Conservation (phyloP, 1,284 basidiomycete species). For the Trichosporon asahii region DNA sequence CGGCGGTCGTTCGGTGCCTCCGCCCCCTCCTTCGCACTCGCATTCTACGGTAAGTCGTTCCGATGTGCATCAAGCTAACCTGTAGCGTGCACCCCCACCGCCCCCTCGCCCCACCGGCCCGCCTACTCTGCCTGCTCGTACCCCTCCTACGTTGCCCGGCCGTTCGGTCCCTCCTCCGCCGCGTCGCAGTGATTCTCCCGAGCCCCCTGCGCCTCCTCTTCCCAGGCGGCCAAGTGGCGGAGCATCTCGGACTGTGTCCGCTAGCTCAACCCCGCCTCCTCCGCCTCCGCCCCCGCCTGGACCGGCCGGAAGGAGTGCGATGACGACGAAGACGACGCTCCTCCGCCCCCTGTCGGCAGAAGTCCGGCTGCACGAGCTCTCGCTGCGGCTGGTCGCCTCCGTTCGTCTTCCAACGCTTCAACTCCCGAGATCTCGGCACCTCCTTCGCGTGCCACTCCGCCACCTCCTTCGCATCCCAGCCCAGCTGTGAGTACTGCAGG, state of each 20-base stretch:
- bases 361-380: slow-evolving; percentile 38
- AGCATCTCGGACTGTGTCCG: slow-evolving; percentile 34
- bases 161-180: slow-evolving; percentile 33
- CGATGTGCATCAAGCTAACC: slow-evolving; percentile 15
- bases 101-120: slow-evolving; percentile 45
- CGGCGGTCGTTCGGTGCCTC: slow-evolving; percentile 33
- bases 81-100: slow-evolving; percentile 34
- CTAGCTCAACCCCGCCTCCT: slow-evolving; percentile 53
- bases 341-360: slow-evolving; percentile 33
- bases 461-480: slow-evolving; percentile 32
- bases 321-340: slow-evolving; percentile 31
- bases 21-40: slow-evolving; percentile 51
- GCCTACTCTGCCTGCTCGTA: slow-evolving; percentile 39
- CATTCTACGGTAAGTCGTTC: slow-evolving; percentile 41
- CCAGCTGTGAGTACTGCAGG: slow-evolving; percentile 25
- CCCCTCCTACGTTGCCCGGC: slow-evolving; percentile 28
- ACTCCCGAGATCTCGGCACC: background rate
- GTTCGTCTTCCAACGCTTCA: background rate
- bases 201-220: slow-evolving; percentile 29
- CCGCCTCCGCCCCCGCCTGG: slow-evolving; percentile 27
- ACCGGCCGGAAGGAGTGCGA: slow-evolving; percentile 17
- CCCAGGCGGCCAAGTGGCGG: slow-evolving; percentile 29
- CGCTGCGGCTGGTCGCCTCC: slow-evolving; percentile 14
- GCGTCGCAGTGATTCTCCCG: slow-evolving; percentile 10
- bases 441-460: slow-evolving; percentile 14